Percentiles rank a stretch among this genome's conserved stretches.
Evolutionary conservation across 2,329 filamentous ascomycete genomes (phyloP).

Genomic region (Pleurostoma richardsiae): DNA sequence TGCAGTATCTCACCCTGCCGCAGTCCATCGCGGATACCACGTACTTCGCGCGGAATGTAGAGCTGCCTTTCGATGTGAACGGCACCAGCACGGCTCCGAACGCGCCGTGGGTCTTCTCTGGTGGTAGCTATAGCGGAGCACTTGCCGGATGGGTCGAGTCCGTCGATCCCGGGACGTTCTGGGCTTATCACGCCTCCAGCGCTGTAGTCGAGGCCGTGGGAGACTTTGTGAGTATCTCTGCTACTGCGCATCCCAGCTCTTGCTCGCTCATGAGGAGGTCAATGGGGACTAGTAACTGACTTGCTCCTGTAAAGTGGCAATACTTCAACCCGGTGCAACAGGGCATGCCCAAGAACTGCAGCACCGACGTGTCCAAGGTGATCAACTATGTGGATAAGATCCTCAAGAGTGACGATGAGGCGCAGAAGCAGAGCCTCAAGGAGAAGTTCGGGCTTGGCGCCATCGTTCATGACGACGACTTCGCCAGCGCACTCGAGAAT

Average conservation of each 20-base stretch:
- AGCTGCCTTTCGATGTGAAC: slow-evolving; percentile 43
- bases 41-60: slow-evolving; percentile 35
- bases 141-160: slow-evolving; percentile 47
- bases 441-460: slow-evolving; percentile 40
- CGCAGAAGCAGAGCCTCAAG: slow-evolving; percentile 39
- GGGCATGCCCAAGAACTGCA: slow-evolving; percentile 53
- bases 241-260: not conserved
- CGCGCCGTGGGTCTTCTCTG: slow-evolving; percentile 50
- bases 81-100: slow-evolving; percentile 38
- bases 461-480: slow-evolving; percentile 39
- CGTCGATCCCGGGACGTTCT: slow-evolving; percentile 49
- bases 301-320: slow-evolving; percentile 28
- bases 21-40: slow-evolving; percentile 34
- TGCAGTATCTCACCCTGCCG: slow-evolving; percentile 32
- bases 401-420: slow-evolving; percentile 28
- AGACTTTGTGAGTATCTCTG: slow-evolving; percentile 28
- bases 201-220: slow-evolving; percentile 47
- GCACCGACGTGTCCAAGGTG: slow-evolving; percentile 42
- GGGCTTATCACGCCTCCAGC: slow-evolving; percentile 53
- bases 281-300: not conserved
- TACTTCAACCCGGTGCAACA: slow-evolving; percentile 50
- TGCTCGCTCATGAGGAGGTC: too few species aligned
- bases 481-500: slow-evolving; percentile 43
- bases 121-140: slow-evolving; percentile 52
- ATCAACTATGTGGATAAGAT: slow-evolving; percentile 46